Evolutionary conservation across 106 monocot species (phyloP).

Genomic region (Apostasia shenzhenica): DNA sequence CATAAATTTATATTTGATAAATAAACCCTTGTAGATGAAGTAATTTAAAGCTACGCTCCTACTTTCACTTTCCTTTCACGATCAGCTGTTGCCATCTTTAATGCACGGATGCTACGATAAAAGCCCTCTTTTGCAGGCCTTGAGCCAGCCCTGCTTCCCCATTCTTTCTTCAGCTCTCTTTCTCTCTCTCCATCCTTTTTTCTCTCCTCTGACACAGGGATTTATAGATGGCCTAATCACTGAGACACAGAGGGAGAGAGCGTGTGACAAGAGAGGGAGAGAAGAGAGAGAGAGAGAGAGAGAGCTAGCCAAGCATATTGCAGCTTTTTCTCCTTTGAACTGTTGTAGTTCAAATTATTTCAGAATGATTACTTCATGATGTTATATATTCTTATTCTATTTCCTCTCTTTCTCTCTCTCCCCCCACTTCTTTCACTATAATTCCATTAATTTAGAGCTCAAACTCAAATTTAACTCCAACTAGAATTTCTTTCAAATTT

Average conservation of each 20-base stretch:
- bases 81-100: conserved; percentile 6
- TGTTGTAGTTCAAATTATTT: conserved; percentile 13
- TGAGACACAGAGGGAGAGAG: neutral
- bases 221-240: neutral
- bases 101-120: conserved; percentile 11
- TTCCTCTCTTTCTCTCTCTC: conserved; percentile 4
- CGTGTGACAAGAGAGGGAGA: neutral
- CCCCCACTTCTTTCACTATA: conserved; percentile 5
- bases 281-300: conserved; percentile 7
- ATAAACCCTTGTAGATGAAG: conserved; percentile 3
- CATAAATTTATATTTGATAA: no score
- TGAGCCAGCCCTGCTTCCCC: conserved; percentile 3
- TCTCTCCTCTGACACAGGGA: neutral
- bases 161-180: neutral
- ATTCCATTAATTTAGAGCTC: neutral
- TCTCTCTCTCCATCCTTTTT: neutral
- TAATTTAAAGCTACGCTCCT: conserved; percentile 7
- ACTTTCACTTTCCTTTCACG: conserved; percentile 8
- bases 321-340: conserved; percentile 6
- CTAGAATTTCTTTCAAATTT: no score
- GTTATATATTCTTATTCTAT: conserved; percentile 8
- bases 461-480: no score
- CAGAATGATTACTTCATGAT: conserved; percentile 9
- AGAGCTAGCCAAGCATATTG: neutral
- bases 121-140: conserved; percentile 7